Conservation (phyloP, 345 rosid species). For the Abelmoschus esculentus region DNA sequence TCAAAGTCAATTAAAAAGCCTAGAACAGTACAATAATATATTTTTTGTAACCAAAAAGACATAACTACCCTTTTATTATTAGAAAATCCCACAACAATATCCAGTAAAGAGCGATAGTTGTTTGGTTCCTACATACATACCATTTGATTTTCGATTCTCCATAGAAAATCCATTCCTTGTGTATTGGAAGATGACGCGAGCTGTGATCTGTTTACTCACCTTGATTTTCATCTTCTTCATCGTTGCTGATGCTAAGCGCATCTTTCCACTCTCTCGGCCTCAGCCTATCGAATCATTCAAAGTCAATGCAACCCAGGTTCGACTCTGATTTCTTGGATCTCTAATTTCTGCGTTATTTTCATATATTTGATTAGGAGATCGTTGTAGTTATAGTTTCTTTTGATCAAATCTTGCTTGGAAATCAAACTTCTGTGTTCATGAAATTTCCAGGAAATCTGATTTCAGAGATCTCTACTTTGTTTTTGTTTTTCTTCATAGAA, state of each 20-base stretch:
- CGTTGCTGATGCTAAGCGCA: background rate
- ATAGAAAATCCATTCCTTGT: background rate
- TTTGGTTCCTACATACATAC: background rate
- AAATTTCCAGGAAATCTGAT: background rate
- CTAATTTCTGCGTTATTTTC: background rate
- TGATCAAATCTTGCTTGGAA: slow-evolving; percentile 7
- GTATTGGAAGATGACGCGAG: background rate
- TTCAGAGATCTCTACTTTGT: background rate
- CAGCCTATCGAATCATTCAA: slow-evolving; percentile 6
- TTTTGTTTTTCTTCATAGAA: slow-evolving; percentile 13
- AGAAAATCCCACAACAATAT: background rate
- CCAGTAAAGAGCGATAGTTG: background rate
- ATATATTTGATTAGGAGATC: background rate
- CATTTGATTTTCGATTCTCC: too few species aligned
- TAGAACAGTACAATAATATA: background rate
- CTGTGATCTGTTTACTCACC: background rate
- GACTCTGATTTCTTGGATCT: background rate
- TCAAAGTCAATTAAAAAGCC: too few species aligned
- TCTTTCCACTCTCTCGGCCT: slow-evolving; percentile 2
- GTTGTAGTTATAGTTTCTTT: background rate
- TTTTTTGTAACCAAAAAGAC: background rate
- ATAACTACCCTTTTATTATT: background rate
- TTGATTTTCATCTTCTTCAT: slow-evolving; percentile 5
- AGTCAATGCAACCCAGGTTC: slow-evolving; percentile 4
- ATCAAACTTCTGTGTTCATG: too few species aligned